These are phyloP conservation scores for Cyberlindnera xylosilytica DNA, from an alignment of 805 yeast species.

Conservation along the genomic window DNA sequence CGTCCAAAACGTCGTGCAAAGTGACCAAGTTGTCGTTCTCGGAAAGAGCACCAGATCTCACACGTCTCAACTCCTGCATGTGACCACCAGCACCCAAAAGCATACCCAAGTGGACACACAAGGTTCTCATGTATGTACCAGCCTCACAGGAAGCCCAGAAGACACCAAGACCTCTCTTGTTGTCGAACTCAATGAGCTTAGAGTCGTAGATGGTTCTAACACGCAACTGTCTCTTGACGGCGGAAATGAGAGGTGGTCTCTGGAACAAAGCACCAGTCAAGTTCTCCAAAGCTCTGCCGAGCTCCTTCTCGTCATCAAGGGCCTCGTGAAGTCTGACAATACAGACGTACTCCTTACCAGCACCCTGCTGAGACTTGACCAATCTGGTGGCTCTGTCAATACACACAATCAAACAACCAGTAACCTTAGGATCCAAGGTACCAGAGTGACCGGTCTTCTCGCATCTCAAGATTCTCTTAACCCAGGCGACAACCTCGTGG, in stretches of 20 bases:
- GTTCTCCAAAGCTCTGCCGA: slow-evolving; percentile 85
- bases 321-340: slow-evolving; percentile 94
- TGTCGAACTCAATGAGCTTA: slow-evolving; percentile 92
- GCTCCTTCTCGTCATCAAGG: slow-evolving; percentile 82
- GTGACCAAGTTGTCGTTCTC: slow-evolving; percentile 93
- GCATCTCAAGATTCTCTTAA: slow-evolving; percentile 89
- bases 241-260: slow-evolving; percentile 98
- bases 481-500: slow-evolving; percentile 99
- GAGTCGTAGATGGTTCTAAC: slow-evolving; percentile 97
- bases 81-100: slow-evolving; percentile 98
- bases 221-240: slow-evolving; percentile 98
- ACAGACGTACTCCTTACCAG: slow-evolving; percentile 99
- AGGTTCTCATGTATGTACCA: slow-evolving; percentile 98
- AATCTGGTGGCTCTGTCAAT: slow-evolving; percentile 96
- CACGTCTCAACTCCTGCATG: slow-evolving; percentile 99
- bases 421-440: slow-evolving; percentile 97
- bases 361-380: slow-evolving; percentile 99
- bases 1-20: slow-evolving; percentile 95
- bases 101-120: slow-evolving; percentile 99
- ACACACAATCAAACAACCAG: slow-evolving; percentile 98
- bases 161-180: slow-evolving; percentile 94
- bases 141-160: slow-evolving; percentile 99
- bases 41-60: slow-evolving; percentile 92
- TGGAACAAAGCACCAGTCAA: slow-evolving; percentile 98
- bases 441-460: slow-evolving; percentile 99